Evolutionary conservation across 805 yeast genomes (phyloP).

Genomic region (Yamadazyma ubonensis): DNA sequence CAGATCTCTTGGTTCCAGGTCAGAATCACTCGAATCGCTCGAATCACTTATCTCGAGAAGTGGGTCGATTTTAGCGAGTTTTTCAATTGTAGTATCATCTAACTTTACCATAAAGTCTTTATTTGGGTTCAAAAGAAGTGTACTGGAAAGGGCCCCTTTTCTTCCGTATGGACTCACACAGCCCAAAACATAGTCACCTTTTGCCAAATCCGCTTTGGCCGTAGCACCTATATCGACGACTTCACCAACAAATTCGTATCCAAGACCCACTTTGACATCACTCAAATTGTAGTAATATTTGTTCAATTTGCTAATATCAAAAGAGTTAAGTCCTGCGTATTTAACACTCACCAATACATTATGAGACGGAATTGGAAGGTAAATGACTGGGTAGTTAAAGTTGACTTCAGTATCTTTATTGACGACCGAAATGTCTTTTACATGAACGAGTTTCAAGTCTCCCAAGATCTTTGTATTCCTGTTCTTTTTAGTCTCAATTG

Average conservation of each 20-base stretch:
- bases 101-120: conserved; percentile 41
- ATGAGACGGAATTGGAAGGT: conserved; percentile 47
- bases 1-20: too few relatives aligned
- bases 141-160: conserved; percentile 58
- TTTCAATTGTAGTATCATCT: conserved; percentile 21
- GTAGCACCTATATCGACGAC: conserved; percentile 54
- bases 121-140: conserved; percentile 52
- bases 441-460: conserved; percentile 51
- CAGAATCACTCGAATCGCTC: conserved; percentile 4
- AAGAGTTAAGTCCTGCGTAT: conserved; percentile 62
- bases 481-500: neutral
- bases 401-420: conserved; percentile 47
- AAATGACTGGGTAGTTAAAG: conserved; percentile 51
- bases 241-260: conserved; percentile 68
- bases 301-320: conserved; percentile 60
- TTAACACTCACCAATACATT: conserved; percentile 57
- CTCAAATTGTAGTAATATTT: conserved; percentile 52
- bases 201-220: conserved; percentile 29
- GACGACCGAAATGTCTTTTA: conserved; percentile 47
- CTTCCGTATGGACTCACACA: conserved; percentile 49
- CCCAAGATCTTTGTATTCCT: conserved; percentile 26
- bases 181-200: conserved; percentile 70
- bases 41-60: conserved; percentile 15
- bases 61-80: conserved; percentile 24
- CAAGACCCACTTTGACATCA: conserved; percentile 59